Conservation (phyloP, 345 rosid species). For the Odontarrhena argentea region DNA sequence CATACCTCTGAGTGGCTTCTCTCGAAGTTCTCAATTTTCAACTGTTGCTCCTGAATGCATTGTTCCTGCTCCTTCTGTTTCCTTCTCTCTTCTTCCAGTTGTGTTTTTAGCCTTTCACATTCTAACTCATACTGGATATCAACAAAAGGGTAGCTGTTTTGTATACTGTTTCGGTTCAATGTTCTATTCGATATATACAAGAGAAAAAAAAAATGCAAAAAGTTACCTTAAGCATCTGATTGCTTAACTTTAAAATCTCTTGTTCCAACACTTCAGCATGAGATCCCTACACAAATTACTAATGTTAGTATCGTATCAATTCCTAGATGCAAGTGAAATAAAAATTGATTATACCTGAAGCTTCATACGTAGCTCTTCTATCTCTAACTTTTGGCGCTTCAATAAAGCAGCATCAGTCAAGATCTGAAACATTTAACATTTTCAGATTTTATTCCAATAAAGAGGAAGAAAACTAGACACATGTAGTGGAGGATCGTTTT, state of each 20-base stretch:
- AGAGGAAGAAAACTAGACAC: background rate
- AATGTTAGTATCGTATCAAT: conserved; percentile 15
- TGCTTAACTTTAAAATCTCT: conserved; percentile 81
- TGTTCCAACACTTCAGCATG: conserved; percentile 87
- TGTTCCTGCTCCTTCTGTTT: conserved; percentile 69
- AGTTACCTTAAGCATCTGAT: conserved; percentile 85
- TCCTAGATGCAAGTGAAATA: conserved; percentile 14
- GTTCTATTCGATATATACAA: background rate
- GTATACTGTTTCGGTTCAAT: conserved; percentile 11
- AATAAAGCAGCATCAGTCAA: conserved; percentile 93
- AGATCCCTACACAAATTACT: conserved; percentile 64
- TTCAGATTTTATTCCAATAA: conserved; percentile 33
- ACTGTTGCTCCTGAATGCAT: conserved; percentile 66
- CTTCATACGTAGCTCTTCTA: conserved; percentile 80
- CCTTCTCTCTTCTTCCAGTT: conserved; percentile 84
- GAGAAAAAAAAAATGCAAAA: conserved; percentile 7
- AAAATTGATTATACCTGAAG: conserved; percentile 63
- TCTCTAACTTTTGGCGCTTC: conserved; percentile 91
- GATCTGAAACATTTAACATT: conserved; percentile 52
- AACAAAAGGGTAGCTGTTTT: conserved; percentile 13
- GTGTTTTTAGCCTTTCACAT: conserved; percentile 79
- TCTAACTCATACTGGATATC: conserved; percentile 81
- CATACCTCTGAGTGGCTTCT: conserved; percentile 65
- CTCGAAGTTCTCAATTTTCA: conserved; percentile 62
- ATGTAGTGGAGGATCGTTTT: background rate